Evolutionary conservation across 23 red algal species (phyloP).

Genomic region (Gracilaria gracilis): DNA sequence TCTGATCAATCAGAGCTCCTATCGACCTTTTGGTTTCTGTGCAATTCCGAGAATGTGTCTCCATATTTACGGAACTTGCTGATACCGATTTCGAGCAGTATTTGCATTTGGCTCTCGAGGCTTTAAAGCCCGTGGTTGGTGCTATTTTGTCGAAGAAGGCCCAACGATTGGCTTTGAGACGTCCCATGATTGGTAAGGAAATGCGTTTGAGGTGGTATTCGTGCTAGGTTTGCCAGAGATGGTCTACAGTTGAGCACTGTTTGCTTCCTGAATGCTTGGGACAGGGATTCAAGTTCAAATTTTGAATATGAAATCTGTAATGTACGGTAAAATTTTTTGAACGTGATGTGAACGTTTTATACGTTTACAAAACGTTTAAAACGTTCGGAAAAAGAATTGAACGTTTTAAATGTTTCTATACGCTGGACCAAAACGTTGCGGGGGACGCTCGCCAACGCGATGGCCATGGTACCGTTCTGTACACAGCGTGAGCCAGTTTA

Average conservation of each 20-base stretch:
- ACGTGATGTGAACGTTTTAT: neutral
- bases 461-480: too few species aligned
- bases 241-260: neutral
- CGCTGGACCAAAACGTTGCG: too few species aligned
- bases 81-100: neutral
- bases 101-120: neutral
- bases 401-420: constrained; percentile 17
- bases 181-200: neutral
- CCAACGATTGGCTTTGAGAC: neutral
- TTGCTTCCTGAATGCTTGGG: neutral
- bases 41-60: neutral
- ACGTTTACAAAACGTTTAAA: neutral
- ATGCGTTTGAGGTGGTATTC: neutral
- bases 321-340: neutral
- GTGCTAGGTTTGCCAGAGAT: neutral
- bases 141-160: neutral
- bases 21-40: neutral
- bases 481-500: too few species aligned
- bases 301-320: constrained; percentile 1
- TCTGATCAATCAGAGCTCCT: neutral
- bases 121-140: neutral
- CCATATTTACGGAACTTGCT: constrained; percentile 1
- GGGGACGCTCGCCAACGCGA: too few species aligned
- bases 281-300: neutral
- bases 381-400: neutral